Percentiles rank a stretch among this genome's conserved stretches.
Evolutionary conservation across 2,329 filamentous ascomycete species (phyloP).

Genomic region (Epichloe typhina): DNA sequence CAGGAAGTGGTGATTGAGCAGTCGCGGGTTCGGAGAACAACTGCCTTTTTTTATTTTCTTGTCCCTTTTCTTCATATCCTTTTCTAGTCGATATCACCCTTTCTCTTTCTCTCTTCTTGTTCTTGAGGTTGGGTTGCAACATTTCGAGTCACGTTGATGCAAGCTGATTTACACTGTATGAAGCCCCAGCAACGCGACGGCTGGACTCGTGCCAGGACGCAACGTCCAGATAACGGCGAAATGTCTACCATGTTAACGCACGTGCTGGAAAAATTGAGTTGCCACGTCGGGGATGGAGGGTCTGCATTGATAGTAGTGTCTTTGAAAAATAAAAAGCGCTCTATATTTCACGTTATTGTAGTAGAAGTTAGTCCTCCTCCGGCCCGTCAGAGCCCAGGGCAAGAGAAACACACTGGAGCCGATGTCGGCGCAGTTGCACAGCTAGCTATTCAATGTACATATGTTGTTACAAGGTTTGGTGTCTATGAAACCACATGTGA

Average conservation of each 20-base stretch:
- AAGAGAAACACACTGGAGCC: neutral
- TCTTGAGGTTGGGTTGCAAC: neutral
- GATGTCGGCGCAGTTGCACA: slow-evolving; percentile 12
- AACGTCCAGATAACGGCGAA: neutral
- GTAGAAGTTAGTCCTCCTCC: neutral
- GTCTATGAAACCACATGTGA: neutral
- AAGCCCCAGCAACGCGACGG: neutral
- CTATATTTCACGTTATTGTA: slow-evolving; percentile 1
- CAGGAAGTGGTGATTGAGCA: neutral
- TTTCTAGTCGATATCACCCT: neutral
- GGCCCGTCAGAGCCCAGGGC: neutral
- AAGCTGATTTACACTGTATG: neutral
- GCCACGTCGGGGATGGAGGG: neutral
- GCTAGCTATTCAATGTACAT: slow-evolving; percentile 22
- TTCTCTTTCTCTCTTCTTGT: neutral
- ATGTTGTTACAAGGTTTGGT: slow-evolving; percentile 17
- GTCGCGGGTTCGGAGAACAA: neutral
- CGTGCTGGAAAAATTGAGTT: neutral
- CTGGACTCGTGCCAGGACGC: neutral
- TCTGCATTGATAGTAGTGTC: neutral
- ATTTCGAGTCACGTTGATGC: neutral
- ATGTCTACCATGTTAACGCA: neutral
- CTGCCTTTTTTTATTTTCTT: neutral
- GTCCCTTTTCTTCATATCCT: neutral
- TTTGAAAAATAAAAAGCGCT: neutral